Percentiles rank a stretch among this genome's conserved stretches.
These are phyloP conservation scores for Hypholoma sublateritium DNA, from an alignment of 768 basidiomycete species.

Conservation along the genomic window DNA sequence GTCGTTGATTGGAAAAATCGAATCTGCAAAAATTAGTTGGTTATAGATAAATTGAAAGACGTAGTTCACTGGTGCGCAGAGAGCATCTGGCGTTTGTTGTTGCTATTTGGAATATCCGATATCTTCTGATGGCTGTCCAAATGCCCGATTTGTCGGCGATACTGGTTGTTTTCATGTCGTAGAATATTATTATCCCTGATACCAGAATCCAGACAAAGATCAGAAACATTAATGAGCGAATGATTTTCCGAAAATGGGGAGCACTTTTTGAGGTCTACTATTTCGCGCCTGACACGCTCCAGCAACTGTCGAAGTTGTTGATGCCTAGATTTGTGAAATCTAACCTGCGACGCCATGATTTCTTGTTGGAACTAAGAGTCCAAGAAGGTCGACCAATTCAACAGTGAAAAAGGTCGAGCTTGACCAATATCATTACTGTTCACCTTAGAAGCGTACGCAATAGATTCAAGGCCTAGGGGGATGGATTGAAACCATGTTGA, in stretches of 20 bases:
- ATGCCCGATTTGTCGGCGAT: slow-evolving; percentile 35
- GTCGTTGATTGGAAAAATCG: slow-evolving; percentile 21
- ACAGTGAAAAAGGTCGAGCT: not conserved
- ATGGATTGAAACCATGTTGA: slow-evolving; percentile 76
- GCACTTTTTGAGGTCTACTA: slow-evolving; percentile 59
- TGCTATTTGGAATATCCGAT: slow-evolving; percentile 45
- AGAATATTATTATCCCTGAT: slow-evolving; percentile 51
- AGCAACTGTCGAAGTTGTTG: slow-evolving; percentile 53
- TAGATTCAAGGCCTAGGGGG: slow-evolving; percentile 57
- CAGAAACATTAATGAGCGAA: slow-evolving; percentile 8
- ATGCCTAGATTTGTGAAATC: slow-evolving; percentile 58
- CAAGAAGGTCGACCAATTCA: not conserved
- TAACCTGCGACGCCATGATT: slow-evolving; percentile 65
- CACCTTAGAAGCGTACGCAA: slow-evolving; percentile 72
- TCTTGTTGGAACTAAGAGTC: slow-evolving; percentile 75
- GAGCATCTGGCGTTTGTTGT: slow-evolving; percentile 65
- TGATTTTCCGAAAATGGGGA: slow-evolving; percentile 11
- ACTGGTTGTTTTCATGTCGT: slow-evolving; percentile 47
- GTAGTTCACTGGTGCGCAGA: slow-evolving; percentile 27
- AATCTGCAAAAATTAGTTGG: slow-evolving; percentile 13
- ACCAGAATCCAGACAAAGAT: not conserved
- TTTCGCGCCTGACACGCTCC: slow-evolving; percentile 52
- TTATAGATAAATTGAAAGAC: not conserved
- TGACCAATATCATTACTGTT: not conserved
- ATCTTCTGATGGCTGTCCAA: slow-evolving; percentile 23